Base-by-base conservation (phyloP, 176 grass and related monocot genomes). In the Avena insularis region DNA sequence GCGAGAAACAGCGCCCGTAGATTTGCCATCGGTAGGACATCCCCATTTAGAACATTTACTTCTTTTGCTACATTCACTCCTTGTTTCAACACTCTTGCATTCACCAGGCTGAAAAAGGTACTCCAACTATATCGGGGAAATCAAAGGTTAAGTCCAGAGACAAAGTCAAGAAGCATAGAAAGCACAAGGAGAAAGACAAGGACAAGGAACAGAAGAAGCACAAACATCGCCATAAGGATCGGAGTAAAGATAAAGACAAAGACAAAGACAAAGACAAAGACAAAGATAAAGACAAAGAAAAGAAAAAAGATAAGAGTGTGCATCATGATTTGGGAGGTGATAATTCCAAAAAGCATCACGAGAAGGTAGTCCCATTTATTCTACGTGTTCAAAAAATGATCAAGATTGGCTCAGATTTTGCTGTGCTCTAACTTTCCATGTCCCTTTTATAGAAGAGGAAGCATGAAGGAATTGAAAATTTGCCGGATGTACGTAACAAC, bases 181-280 rank as follows among this genome's bases (percentile, higher is more conserved):
- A 86, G 75, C 91, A 91, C 65, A 95, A 87, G 78, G 96, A 90
- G 61, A 98, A 90, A 91, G 87, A 95, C 61, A 94, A 83, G 78
- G 95, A 98, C 27, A 98, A 94, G 90, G 96, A 98, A 72, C 96
- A 98, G 56, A 98, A 95, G 88, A 98, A 98, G 90, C 96, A 95
- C 77, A 98, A 98, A 88, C 93, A 94, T 89, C 92, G 93, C 38
- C 93, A 94, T 88, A 98, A 94, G 88, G 96, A 98, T 86, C 88
- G 86, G 70, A 94, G 82, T 88, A 98, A 92, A 92, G 91, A 95
- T 62, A 98, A 93, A 90, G 92, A 97, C 6, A 93, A 92, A 54
- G 83, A 76, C 0, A 76, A 77, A 77, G 48, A 95, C 55, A 98
- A 93, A 90, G 92, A 97, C 9, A 93, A 92, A 79, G 85, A 95